Base-by-base conservation (phyloP, 305 asterid species). In the Striga hermonthica region DNA sequence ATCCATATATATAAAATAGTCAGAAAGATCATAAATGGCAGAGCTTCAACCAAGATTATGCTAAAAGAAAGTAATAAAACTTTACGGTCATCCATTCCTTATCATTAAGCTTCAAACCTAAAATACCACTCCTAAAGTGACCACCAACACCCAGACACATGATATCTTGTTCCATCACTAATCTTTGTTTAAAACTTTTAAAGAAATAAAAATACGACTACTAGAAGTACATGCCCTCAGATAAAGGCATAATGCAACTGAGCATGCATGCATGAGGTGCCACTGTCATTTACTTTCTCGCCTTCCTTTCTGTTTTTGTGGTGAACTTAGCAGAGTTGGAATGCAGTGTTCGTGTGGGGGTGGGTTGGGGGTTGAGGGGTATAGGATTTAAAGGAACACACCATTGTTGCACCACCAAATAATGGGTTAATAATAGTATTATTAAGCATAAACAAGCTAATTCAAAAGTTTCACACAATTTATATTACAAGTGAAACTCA, bases 101-200 rank as follows among this genome's bases (percentile, higher is more conserved):
- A 47, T 55, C 55, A 52, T 65, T 50, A 72, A 14, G 49, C 44
- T 48, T 61, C 36, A 62, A 62, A 6, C n/a, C 35, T 36, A 13
- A 60, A 36, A 37, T 3, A 60, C 28, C 31, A 61, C 28, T 16
- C 39, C 54, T 55, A 15, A 6, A 7, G 14, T 36, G 28, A 3
- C 48, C 49, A 37, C 52, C 65, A 55, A 44, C 65, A 44, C 40
- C 52, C 9, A 4, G 22, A 64, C 7, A 50, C 38, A 50, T 49
- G 37, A 52, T 50, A 48, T 10, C 41, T n/a, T 50, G 66, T 22
- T n/a, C 16, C 38, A 31, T n/a, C 4, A 56, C 11, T 40, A 55
- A 55, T 13, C 9, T 55, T 54, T 15, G 22, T 41, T 7, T 6
- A 11, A 22, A 34, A 47, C 9, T 12, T 56, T 66, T 41, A 35